Evolutionary conservation across 2,329 filamentous ascomycete genomes (phyloP), one percentile per base, ranked within the genome.

Genomic region (Clarireedia monteithiana): DNA sequence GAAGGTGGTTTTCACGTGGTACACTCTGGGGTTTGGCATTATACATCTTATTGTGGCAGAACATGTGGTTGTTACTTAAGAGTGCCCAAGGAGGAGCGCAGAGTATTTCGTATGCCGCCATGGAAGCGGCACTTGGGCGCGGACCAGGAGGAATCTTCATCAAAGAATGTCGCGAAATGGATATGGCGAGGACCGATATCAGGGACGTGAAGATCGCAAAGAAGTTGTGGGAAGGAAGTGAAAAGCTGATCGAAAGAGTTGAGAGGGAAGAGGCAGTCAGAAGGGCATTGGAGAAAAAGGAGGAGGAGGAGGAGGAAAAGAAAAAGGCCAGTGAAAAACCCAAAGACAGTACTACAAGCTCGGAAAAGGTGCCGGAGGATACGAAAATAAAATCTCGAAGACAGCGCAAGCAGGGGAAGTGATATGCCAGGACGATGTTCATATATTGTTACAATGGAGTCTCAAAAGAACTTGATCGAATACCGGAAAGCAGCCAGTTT

Each of bases 21-120:
- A 89, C 88, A 3, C 75, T 99, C 0, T 84, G 83, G 79, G 91
- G 91, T 0, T 75, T 99, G 20, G 70, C 84, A 0, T 49, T 89
- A 17, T 99, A 99, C 71, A 70, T 96, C 6, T 46, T 86, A 10
- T 82, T 83, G 36, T 99, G 92, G 77, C 79, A 87, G 1, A 62
- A 95, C 0, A 89, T 88, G 70, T 97, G 92, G 89, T 71, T 99
- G 23, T 70, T 96, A 1, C 76, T 99, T 53, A 97, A 99, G 72
- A 91, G 88, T 36, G 82, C 91, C 0, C 74, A 84, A 52, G 85
- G 88, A 73, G 94, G 89, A 2, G 89, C 92, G 0, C 91, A 99
- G 72, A 91, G 88, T 5, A 84, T 97, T 48, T 74, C 97, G 7
- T 86, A 85, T 63, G 91, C 91, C 0, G 84, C 85, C 1, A 95